Evolutionary conservation across 2,329 filamentous ascomycete species (phyloP).

Genomic region (Aspergillus calidoustus): DNA sequence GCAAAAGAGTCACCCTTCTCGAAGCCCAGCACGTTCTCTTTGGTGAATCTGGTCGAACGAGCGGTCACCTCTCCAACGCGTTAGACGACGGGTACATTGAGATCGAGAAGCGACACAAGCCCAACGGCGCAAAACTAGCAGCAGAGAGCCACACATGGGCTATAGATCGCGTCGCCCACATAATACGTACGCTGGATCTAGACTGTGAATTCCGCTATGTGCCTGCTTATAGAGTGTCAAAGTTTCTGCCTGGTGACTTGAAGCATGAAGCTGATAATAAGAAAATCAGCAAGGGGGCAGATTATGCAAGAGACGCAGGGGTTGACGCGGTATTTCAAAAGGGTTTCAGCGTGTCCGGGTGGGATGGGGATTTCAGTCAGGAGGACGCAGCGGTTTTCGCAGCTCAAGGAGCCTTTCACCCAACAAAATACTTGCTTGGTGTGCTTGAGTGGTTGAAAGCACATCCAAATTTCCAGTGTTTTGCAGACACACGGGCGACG

Average conservation of each 20-base stretch:
- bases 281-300: constrained; percentile 52
- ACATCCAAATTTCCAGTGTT: constrained; percentile 60
- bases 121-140: constrained; percentile 53
- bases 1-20: constrained; percentile 56
- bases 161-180: constrained; percentile 55
- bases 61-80: constrained; percentile 59
- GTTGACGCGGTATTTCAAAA: constrained; percentile 46
- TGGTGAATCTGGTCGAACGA: constrained; percentile 58
- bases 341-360: constrained; percentile 55
- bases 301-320: constrained; percentile 50
- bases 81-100: constrained; percentile 59
- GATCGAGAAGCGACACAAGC: constrained; percentile 58
- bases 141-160: constrained; percentile 62
- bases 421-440: constrained; percentile 60
- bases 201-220: constrained; percentile 62
- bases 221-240: constrained; percentile 56
- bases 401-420: constrained; percentile 60
- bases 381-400: constrained; percentile 55
- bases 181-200: constrained; percentile 55
- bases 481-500: constrained; percentile 54
- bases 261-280: constrained; percentile 54
- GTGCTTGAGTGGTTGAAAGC: constrained; percentile 57
- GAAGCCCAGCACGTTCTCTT: constrained; percentile 60
- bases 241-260: constrained; percentile 49
- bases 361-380: constrained; percentile 57